Percentiles rank a stretch among this genome's conserved stretches.
Evolutionary conservation across 805 yeast species (phyloP).

Genomic region (Suhomyces vadensis): DNA sequence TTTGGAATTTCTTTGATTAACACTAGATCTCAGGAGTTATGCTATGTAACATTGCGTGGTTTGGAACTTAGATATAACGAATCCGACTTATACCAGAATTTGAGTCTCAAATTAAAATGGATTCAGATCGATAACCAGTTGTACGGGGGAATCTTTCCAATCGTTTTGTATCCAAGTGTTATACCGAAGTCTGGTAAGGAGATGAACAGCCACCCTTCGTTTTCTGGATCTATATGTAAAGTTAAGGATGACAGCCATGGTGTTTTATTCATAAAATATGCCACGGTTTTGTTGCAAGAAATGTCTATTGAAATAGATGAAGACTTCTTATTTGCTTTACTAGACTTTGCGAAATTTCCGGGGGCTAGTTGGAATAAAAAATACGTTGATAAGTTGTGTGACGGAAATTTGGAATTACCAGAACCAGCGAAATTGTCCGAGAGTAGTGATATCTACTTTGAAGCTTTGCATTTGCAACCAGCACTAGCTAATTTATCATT

Average conservation of each 20-base stretch:
- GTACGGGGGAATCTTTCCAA: slow-evolving; percentile 86
- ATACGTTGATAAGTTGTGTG: slow-evolving; percentile 55
- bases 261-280: slow-evolving; percentile 84
- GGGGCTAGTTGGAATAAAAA: slow-evolving; percentile 73
- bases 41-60: slow-evolving; percentile 82
- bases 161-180: slow-evolving; percentile 84
- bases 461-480: slow-evolving; percentile 90
- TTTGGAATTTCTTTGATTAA: slow-evolving; percentile 85
- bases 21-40: slow-evolving; percentile 67
- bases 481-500: slow-evolving; percentile 85
- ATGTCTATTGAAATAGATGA: slow-evolving; percentile 92
- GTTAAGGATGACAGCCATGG: slow-evolving; percentile 92
- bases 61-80: slow-evolving; percentile 78
- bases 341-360: slow-evolving; percentile 79
- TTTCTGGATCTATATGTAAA: slow-evolving; percentile 80
- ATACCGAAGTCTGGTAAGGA: slow-evolving; percentile 83
- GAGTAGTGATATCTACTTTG: slow-evolving; percentile 83
- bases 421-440: slow-evolving; percentile 58
- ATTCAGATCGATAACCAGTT: slow-evolving; percentile 90
- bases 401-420: slow-evolving; percentile 64
- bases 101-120: slow-evolving; percentile 87
- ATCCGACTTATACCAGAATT: slow-evolving; percentile 78
- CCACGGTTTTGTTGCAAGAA: slow-evolving; percentile 86
- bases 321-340: slow-evolving; percentile 78
- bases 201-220: slow-evolving; percentile 84